Conservation (phyloP, 192 early-diverging fungal genomes). For the Coemansia pectinata region DNA sequence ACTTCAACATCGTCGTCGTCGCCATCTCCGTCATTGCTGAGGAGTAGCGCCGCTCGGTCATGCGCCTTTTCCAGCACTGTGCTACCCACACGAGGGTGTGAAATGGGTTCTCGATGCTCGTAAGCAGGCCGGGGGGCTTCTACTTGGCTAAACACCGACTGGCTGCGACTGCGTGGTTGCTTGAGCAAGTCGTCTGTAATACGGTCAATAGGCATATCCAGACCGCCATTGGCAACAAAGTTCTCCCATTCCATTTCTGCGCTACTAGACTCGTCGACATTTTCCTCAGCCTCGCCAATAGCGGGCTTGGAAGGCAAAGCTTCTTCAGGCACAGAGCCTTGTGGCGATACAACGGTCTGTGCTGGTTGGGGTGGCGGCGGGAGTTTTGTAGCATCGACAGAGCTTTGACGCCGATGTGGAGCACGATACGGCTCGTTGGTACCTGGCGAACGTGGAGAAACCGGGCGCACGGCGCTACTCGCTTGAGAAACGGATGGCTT, state of each 20-base stretch:
- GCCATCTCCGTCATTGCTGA: slow-evolving; percentile 26
- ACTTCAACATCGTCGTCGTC: slow-evolving; percentile 20
- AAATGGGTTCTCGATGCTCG: neutral
- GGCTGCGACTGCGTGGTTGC: slow-evolving; percentile 15
- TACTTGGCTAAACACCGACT: neutral
- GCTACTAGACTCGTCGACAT: slow-evolving; percentile 13
- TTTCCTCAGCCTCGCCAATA: slow-evolving; percentile 15
- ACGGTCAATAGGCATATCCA: slow-evolving; percentile 48
- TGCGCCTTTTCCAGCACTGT: neutral
- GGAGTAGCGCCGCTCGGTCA: slow-evolving; percentile 17
- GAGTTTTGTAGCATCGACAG: slow-evolving; percentile 17
- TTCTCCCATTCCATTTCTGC: slow-evolving; percentile 52
- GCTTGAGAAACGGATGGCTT: neutral
- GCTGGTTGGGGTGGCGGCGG: neutral
- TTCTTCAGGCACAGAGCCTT: neutral
- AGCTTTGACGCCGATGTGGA: slow-evolving; percentile 45
- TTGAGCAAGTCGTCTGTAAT: slow-evolving; percentile 51
- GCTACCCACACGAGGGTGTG: neutral
- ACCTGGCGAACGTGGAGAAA: slow-evolving; percentile 21
- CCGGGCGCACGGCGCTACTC: neutral
- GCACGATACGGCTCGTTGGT: slow-evolving; percentile 32
- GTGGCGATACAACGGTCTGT: neutral
- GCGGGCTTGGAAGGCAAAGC: neutral
- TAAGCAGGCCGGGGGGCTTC: neutral
- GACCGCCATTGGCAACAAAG: slow-evolving; percentile 54